A percentile compares a stretch with the other conserved stretches of the same genome.
Conservation (phyloP, 257 asterid species). For the Solanum chilense region DNA sequence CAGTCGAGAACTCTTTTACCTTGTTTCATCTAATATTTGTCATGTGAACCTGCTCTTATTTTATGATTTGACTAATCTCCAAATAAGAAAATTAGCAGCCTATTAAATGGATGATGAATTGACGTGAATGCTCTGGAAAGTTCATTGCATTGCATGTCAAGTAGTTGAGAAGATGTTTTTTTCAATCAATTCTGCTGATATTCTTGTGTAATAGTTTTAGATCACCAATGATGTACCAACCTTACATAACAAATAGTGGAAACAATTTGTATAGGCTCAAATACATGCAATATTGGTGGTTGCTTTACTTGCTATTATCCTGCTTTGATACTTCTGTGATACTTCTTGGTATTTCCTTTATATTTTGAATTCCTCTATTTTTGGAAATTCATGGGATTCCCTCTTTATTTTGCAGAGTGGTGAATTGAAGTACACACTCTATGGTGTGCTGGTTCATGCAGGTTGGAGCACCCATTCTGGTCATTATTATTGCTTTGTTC, state of each 20-base stretch:
- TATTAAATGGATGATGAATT: not conserved
- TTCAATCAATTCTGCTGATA: not conserved
- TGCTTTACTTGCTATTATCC: not conserved
- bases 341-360: not conserved
- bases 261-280: not conserved
- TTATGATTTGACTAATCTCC: not conserved
- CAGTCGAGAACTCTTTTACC: not conserved
- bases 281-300: not conserved
- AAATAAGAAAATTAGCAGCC: not conserved
- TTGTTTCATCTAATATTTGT: not conserved
- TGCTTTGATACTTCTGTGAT: not conserved
- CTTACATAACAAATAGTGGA: not conserved
- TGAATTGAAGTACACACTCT: constrained; percentile 75
- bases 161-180: not conserved
- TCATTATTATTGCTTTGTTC: constrained; percentile 94
- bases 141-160: not conserved
- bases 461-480: constrained; percentile 98
- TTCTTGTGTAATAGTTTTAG: not conserved
- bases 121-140: not conserved
- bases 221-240: not conserved
- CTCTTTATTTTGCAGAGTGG: constrained; percentile 49
- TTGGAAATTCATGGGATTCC: not conserved
- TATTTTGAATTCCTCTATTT: not conserved
- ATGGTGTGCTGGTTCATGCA: constrained; percentile 95
- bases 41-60: not conserved